Percentiles rank a stretch among this genome's conserved stretches.
These are phyloP conservation scores for Fusarium sarcochroum DNA, from an alignment of 2,329 filamentous ascomycete species.

Conservation along the genomic window DNA sequence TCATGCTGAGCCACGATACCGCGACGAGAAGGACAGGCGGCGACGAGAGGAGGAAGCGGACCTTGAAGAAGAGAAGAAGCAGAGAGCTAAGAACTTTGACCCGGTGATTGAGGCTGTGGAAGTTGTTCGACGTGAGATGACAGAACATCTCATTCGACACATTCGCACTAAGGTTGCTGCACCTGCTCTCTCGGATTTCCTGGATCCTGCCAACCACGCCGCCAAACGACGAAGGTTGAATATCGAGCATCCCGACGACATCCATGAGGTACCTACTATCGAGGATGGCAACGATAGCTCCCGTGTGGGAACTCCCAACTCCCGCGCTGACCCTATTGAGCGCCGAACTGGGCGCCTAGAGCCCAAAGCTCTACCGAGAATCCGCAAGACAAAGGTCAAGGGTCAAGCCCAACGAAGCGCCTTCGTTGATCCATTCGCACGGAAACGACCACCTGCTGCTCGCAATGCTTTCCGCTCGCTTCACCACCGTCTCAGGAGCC, in stretches of 20 bases:
- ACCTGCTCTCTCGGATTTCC: constrained; percentile 82
- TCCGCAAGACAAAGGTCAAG: constrained; percentile 76
- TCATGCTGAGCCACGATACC: constrained; percentile 48
- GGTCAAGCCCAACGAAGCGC: constrained; percentile 69
- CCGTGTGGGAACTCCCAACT: constrained; percentile 75
- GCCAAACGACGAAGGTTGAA: constrained; percentile 86
- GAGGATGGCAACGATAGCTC: constrained; percentile 74
- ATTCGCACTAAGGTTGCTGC: constrained; percentile 90
- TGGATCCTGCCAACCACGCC: constrained; percentile 85
- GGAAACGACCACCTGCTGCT: constrained; percentile 70
- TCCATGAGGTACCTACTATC: constrained; percentile 64
- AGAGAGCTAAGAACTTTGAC: constrained; percentile 88
- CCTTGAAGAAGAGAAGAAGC: constrained; percentile 89
- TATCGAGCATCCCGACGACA: constrained; percentile 77
- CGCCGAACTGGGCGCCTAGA: constrained; percentile 70
- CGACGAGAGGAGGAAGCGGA: constrained; percentile 84
- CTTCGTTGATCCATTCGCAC: constrained; percentile 77
- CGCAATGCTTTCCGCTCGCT: constrained; percentile 80
- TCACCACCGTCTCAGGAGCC: constrained; percentile 78
- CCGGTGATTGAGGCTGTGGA: constrained; percentile 89
- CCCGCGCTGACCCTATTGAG: constrained; percentile 73
- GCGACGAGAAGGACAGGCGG: constrained; percentile 73
- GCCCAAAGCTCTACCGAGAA: constrained; percentile 76
- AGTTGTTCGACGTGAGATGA: constrained; percentile 83
- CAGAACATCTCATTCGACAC: constrained; percentile 88